These are phyloP conservation scores for Lolium rigidum DNA, from an alignment of 176 grass and related monocot species.

Conservation along the genomic window DNA sequence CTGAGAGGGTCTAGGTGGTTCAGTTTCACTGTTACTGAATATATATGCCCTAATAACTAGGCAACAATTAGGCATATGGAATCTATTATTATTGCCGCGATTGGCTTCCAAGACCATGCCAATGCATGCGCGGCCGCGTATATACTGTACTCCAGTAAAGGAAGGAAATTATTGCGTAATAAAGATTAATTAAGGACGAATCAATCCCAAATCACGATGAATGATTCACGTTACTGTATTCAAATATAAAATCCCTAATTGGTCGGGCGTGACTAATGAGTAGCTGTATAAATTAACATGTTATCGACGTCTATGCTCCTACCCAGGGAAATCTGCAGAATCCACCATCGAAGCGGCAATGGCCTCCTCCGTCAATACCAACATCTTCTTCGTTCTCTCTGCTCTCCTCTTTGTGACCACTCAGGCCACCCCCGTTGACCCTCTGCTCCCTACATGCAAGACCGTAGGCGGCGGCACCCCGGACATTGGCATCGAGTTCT, in stretches of 20 bases:
- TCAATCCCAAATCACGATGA: neutral
- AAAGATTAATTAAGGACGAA: neutral
- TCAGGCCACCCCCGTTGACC: neutral
- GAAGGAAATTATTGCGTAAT: neutral
- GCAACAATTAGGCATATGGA: too few relatives aligned
- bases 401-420: neutral
- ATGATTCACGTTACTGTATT: neutral
- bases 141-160: neutral
- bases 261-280: neutral
- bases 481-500: neutral
- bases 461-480: neutral
- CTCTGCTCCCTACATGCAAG: neutral
- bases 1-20: too few relatives aligned
- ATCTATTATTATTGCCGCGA: too few relatives aligned
- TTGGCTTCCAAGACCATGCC: neutral
- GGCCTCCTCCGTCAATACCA: neutral
- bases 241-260: neutral
- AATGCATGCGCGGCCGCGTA: neutral
- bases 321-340: neutral
- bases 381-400: neutral
- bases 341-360: neutral
- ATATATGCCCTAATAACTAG: too few relatives aligned
- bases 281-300: slow-evolving; percentile 3
- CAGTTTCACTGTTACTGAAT: too few relatives aligned
- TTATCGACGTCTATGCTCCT: neutral